A percentile compares a stretch with the other conserved stretches of the same genome.
Conservation (phyloP, 1,284 basidiomycete genomes). For the Pyrrhoderma lamaoense region DNA sequence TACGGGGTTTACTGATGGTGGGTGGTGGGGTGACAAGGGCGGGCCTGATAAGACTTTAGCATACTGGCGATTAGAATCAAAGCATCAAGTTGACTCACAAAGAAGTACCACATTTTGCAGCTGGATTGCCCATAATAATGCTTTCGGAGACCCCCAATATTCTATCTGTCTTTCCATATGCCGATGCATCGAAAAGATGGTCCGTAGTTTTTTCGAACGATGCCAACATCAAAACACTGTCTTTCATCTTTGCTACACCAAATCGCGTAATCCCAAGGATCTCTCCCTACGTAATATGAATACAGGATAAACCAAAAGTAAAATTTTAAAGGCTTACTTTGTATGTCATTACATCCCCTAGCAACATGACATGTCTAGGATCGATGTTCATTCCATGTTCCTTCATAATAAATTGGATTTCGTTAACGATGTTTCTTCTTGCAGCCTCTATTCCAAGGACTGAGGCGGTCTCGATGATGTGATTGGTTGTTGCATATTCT, state of each 20-base stretch:
- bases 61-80: background rate
- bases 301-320: background rate
- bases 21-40: slow-evolving; percentile 51
- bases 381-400: slow-evolving; percentile 99
- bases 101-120: slow-evolving; percentile 90
- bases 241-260: slow-evolving; percentile 99
- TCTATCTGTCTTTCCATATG: slow-evolving; percentile 91
- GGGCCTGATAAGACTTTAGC: slow-evolving; percentile 35
- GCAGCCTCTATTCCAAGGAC: slow-evolving; percentile 98
- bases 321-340: slow-evolving; percentile 51
- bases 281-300: slow-evolving; percentile 67
- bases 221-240: slow-evolving; percentile 98
- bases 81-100: slow-evolving; percentile 48
- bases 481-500: slow-evolving; percentile 90
- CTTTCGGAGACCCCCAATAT: slow-evolving; percentile 98
- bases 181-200: slow-evolving; percentile 96
- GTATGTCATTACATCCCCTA: slow-evolving; percentile 98
- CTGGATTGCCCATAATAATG: slow-evolving; percentile 99
- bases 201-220: slow-evolving; percentile 99
- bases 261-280: slow-evolving; percentile 98
- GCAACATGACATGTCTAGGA: slow-evolving; percentile 96
- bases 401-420: slow-evolving; percentile 97
- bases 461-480: slow-evolving; percentile 92
- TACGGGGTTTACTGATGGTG: slow-evolving; percentile 43
- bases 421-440: slow-evolving; percentile 89